Evolutionary conservation across 352 stramenopile genomes (phyloP), one percentile per base, ranked within the genome.

Genomic region (Plasmopara halstedii): DNA sequence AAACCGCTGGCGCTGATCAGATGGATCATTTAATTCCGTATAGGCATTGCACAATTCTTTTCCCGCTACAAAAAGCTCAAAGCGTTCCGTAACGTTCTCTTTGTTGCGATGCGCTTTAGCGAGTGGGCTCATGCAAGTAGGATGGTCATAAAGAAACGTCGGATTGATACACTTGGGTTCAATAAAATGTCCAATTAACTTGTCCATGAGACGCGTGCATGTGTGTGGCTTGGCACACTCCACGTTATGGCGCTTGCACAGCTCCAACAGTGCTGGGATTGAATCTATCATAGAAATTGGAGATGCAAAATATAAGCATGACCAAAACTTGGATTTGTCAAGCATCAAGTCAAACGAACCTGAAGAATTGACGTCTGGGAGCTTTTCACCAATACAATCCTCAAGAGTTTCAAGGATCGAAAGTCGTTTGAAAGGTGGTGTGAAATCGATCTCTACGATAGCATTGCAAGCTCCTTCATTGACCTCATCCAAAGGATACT

Each of bases 121-220:
- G 27, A 99, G 64, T 22, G 96, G 95, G 67, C 92, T 98, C 90
- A 98, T 98, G 43, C 97, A 96, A 55, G 92, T 81, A 19, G 96
- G 96, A 62, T 99, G 95, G 59, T 99, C 97, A 48, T 89, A 98
- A 59, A 99, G 88, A 65, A 99, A 99, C 33, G 95, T 98, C 39
- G 96, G 96, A 64, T 98, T 88, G 39, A 97, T 68, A 42, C 79
- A 91, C 59, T 70, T 62, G 11, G 78, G 78, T 64, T 99, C 96
- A 35, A 99, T 75, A 55, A 98, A 99, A 61, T 99, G 88, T 20
- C 88, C 91, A 21, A 99, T 97, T 23, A 99, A 75, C 38, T 95
- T 96, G 74, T 99, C 96, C 25, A 99, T 70, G 11, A 99, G 68
- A n/a, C 96, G 80, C 4, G 95, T 77, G 15, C 88, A 95, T 6